Conservation (phyloP, 805 yeast species). For the Yarrowia sp. region DNA sequence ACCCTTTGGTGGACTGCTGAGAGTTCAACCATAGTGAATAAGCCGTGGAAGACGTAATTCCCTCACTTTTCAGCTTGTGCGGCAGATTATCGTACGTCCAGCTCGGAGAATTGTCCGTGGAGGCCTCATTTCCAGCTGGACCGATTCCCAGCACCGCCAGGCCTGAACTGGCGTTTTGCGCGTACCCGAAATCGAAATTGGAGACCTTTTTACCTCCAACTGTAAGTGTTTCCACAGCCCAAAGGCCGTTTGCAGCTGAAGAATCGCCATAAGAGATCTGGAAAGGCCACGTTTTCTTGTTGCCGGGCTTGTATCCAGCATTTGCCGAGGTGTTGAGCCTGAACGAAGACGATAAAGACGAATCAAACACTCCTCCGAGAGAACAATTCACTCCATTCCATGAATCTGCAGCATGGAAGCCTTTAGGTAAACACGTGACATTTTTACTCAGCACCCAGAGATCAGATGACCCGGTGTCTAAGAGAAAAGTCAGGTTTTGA, state of each 20-base stretch:
- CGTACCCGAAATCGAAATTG: conserved; percentile 69
- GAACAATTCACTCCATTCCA: conserved; percentile 5
- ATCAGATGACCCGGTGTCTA: conserved; percentile 10
- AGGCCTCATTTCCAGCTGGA: conserved; percentile 37
- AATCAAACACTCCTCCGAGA: background rate
- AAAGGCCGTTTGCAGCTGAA: conserved; percentile 48
- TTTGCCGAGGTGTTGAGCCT: conserved; percentile 31
- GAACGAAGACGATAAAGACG: background rate
- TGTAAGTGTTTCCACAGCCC: conserved; percentile 58
- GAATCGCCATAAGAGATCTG: conserved; percentile 46
- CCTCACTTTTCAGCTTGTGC: conserved; percentile 39
- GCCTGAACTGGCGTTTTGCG: conserved; percentile 58
- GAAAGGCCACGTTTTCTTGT: conserved; percentile 35
- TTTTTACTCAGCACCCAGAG: background rate
- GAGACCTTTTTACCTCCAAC: conserved; percentile 51
- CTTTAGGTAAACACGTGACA: background rate
- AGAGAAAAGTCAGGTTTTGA: background rate
- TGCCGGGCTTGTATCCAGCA: background rate
- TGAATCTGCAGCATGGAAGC: background rate
- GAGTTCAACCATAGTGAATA: conserved; percentile 47
- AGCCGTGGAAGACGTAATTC: conserved; percentile 42
- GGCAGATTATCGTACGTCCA: conserved; percentile 39
- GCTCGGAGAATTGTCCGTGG: conserved; percentile 20
- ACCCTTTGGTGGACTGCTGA: conserved; percentile 32
- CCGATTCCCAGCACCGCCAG: conserved; percentile 51